Evolutionary conservation across 176 grass and related monocot genomes (phyloP), one percentile per base, ranked within the genome.

Genomic region (Ananas comosus): DNA sequence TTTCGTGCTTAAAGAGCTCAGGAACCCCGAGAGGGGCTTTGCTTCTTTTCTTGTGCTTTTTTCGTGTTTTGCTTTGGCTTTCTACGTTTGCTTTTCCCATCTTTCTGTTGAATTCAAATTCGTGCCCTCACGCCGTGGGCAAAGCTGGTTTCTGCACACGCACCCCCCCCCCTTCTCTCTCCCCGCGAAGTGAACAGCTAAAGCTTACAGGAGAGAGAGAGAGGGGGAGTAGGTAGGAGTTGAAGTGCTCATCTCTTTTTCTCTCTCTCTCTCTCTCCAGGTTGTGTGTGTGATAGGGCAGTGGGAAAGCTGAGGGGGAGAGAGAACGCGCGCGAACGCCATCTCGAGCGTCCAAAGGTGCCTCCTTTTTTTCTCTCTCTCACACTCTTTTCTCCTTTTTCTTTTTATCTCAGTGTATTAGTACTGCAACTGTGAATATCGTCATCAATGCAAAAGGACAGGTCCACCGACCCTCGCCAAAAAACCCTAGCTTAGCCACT

Each of bases 381-480:
- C 28, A 18, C 25, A 16, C 64, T 66, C 13, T 29, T 66, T 5
- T 48, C n/a, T 16, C 11, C 25, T 48, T 5, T 66, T 67, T 67
- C 33, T 49, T 47, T 67, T 1, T 67, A 9, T 66, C 64, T 48
- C 12, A 48, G 29, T 67, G 22, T 14, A 48, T 16, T 67, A 67
- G 33, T 33, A n/a, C 29, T 10, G 13, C 29, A 33, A 49, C 28
- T 18, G 65, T 67, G 33, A 67, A 67, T 49, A 48, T 19, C 42
- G 65, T 67, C 65, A 67, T 67, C 65, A 67, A 67, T 67, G 65
- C 65, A 48, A 47, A 67, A 67, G 65, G 65, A 67, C 65, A 49
- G 65, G 13, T 9, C 65, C 65, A 67, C 65, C 65, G 28, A 49
- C 65, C 48, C 29, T 29, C 33, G 4, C 33, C 33, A 3, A 67